Percentiles rank a stretch among this genome's conserved stretches.
phyloP scores from a whole-genome alignment of 495 filamentous ascomycete genomes.

The Penicillium bialowiezense region DNA sequence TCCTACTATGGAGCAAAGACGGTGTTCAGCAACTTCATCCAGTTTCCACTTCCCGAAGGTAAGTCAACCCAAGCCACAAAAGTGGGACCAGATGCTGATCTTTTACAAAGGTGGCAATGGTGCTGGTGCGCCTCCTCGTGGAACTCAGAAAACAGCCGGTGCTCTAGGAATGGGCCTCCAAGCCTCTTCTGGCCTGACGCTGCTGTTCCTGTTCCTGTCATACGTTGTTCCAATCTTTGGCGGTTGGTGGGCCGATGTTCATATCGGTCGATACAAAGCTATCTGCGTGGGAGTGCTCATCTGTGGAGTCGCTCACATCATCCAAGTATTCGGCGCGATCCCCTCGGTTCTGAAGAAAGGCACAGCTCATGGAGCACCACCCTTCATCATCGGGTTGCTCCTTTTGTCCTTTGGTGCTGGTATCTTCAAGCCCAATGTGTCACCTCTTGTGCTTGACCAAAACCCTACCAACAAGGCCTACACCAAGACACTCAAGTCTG shows the following conservation, averaged over 20 bases:
- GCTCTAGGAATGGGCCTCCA: conserved; percentile 58
- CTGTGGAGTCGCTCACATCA: conserved; percentile 64
- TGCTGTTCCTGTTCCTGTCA: conserved; percentile 59
- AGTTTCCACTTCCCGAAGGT: conserved; percentile 48
- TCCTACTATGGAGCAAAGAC: conserved; percentile 56
- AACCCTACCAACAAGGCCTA: conserved; percentile 25
- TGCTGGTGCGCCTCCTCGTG: conserved; percentile 55
- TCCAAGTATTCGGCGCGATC: conserved; percentile 60
- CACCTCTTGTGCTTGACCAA: conserved; percentile 37
- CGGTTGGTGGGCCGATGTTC: conserved; percentile 57
- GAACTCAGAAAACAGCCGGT: conserved; percentile 53
- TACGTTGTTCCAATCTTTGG: conserved; percentile 59
- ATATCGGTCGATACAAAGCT: conserved; percentile 49
- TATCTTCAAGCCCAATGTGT: conserved; percentile 41
- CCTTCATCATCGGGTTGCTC: conserved; percentile 56
- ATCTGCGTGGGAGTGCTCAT: conserved; percentile 61
- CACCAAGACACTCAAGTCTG: conserved; percentile 31
- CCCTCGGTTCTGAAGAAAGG: conserved; percentile 57
- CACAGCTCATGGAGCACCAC: conserved; percentile 41
- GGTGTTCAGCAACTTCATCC: conserved; percentile 60
- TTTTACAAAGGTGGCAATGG: conserved; percentile 53
- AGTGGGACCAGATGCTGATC: not conserved
- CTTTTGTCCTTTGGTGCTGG: conserved; percentile 35
- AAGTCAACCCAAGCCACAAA: not conserved
- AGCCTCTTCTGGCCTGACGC: conserved; percentile 54